phyloP scores from a whole-genome alignment of 768 basidiomycete genomes.

The Leccinum truebloodii region DNA sequence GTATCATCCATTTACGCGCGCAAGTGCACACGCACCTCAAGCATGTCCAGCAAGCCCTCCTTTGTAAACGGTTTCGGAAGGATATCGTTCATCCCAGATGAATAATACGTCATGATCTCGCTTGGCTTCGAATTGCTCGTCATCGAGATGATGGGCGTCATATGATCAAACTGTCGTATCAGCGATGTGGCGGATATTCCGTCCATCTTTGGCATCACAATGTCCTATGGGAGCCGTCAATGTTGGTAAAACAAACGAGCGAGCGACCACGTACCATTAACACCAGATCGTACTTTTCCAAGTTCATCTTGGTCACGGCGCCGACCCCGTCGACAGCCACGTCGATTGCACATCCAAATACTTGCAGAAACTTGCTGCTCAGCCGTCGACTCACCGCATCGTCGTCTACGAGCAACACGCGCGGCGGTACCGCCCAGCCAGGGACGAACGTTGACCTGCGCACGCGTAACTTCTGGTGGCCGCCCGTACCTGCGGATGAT shows the following conservation, averaged over 20 bases:
- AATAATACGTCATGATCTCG: slow-evolving; percentile 82
- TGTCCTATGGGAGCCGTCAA: slow-evolving; percentile 57
- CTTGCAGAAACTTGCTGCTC: slow-evolving; percentile 90
- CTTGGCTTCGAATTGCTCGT: slow-evolving; percentile 92
- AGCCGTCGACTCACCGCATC: slow-evolving; percentile 89
- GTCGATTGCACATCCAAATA: slow-evolving; percentile 93
- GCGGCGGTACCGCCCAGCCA: slow-evolving; percentile 88
- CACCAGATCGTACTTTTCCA: slow-evolving; percentile 94
- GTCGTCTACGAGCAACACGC: slow-evolving; percentile 93
- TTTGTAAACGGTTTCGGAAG: slow-evolving; percentile 98
- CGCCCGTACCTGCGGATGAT: slow-evolving; percentile 4
- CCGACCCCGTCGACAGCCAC: slow-evolving; percentile 91
- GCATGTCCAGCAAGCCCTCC: slow-evolving; percentile 85
- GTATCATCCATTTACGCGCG: background rate
- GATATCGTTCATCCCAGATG: slow-evolving; percentile 90
- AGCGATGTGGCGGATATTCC: slow-evolving; percentile 90
- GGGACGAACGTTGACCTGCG: slow-evolving; percentile 81
- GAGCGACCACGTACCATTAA: slow-evolving; percentile 70
- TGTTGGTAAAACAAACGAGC: background rate
- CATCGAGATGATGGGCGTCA: slow-evolving; percentile 98
- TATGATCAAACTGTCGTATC: slow-evolving; percentile 92
- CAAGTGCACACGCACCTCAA: slow-evolving; percentile 60
- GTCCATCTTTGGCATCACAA: slow-evolving; percentile 90
- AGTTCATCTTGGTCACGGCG: slow-evolving; percentile 95
- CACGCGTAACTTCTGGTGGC: slow-evolving; percentile 56